A percentile compares a stretch with the other conserved stretches of the same genome.
Evolutionary conservation across 1,284 basidiomycete genomes (phyloP).

Genomic region (Ustilago xerochloae): DNA sequence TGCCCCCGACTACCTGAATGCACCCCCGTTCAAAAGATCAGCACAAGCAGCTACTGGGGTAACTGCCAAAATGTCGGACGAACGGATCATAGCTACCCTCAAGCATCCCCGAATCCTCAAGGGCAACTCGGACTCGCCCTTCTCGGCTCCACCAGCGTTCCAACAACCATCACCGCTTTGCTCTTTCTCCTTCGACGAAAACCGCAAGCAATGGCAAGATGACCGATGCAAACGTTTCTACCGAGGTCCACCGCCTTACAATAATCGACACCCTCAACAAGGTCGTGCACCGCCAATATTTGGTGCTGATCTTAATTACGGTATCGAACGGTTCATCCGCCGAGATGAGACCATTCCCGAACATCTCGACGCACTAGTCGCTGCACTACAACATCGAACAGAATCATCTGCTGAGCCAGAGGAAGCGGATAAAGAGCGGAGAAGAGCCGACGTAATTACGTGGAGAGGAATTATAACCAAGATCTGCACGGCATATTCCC

Average conservation of each 20-base stretch:
- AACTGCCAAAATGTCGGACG: not conserved
- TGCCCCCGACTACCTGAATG: not conserved
- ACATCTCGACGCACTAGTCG: slow-evolving; percentile 48
- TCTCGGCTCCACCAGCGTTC: slow-evolving; percentile 23
- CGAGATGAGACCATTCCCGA: slow-evolving; percentile 74
- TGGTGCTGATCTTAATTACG: slow-evolving; percentile 65
- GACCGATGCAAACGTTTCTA: slow-evolving; percentile 46
- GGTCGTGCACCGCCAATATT: slow-evolving; percentile 12
- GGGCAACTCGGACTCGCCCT: slow-evolving; percentile 6
- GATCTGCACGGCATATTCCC: slow-evolving; percentile 67
- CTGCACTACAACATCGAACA: slow-evolving; percentile 40
- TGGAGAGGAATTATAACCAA: slow-evolving; percentile 94
- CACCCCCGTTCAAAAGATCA: slow-evolving; percentile 6
- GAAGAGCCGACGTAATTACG: slow-evolving; percentile 73
- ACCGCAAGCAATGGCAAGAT: slow-evolving; percentile 47
- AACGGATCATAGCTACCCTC: slow-evolving; percentile 12
- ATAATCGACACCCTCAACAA: slow-evolving; percentile 17
- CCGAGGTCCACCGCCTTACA: slow-evolving; percentile 47
- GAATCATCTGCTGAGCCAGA: slow-evolving; percentile 6
- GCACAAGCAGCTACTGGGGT: not conserved
- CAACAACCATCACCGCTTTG: slow-evolving; percentile 46
- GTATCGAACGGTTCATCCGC: slow-evolving; percentile 75
- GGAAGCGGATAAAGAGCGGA: slow-evolving; percentile 40
- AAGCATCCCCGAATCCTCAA: slow-evolving; percentile 17
- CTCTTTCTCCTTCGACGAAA: slow-evolving; percentile 55